These are phyloP conservation scores for Yamadazyma ubonensis DNA, from an alignment of 805 yeast species.

Conservation along the genomic window DNA sequence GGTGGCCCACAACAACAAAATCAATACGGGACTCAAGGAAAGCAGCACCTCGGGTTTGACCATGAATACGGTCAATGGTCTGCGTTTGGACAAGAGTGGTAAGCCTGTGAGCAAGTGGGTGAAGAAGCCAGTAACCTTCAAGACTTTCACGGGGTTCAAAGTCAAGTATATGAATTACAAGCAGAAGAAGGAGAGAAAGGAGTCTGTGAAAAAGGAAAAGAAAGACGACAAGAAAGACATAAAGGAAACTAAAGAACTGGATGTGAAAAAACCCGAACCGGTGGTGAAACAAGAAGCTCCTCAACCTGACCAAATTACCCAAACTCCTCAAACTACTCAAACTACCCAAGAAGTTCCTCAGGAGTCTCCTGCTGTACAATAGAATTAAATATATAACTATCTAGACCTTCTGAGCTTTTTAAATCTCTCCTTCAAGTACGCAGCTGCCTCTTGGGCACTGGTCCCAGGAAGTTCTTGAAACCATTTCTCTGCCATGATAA, in stretches of 20 bases:
- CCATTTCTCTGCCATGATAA: background rate
- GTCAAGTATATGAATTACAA: constrained; percentile 25
- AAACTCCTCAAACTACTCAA: too few relatives aligned
- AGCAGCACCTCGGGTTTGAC: constrained; percentile 41
- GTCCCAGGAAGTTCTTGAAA: background rate
- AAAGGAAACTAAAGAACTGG: background rate
- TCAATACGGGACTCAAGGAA: constrained; percentile 41
- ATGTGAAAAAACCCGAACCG: background rate
- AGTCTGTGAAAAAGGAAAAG: constrained; percentile 3
- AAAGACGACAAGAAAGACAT: constrained; percentile 1
- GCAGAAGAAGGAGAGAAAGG: constrained; percentile 15
- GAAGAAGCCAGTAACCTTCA: constrained; percentile 33
- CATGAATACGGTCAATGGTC: constrained; percentile 31
- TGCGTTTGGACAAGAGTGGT: constrained; percentile 35
- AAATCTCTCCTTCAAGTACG: background rate
- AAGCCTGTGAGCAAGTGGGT: constrained; percentile 34
- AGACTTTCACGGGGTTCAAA: constrained; percentile 45
- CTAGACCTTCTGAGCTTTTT: background rate
- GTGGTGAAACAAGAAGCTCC: background rate
- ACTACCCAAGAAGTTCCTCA: background rate
- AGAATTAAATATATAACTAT: background rate
- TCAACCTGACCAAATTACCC: too few relatives aligned
- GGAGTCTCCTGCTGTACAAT: background rate
- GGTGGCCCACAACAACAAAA: constrained; percentile 21
- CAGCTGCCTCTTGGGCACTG: background rate